Evolutionary conservation across 1,284 basidiomycete species (phyloP).

Genomic region (Apiotrichum laibachii): DNA sequence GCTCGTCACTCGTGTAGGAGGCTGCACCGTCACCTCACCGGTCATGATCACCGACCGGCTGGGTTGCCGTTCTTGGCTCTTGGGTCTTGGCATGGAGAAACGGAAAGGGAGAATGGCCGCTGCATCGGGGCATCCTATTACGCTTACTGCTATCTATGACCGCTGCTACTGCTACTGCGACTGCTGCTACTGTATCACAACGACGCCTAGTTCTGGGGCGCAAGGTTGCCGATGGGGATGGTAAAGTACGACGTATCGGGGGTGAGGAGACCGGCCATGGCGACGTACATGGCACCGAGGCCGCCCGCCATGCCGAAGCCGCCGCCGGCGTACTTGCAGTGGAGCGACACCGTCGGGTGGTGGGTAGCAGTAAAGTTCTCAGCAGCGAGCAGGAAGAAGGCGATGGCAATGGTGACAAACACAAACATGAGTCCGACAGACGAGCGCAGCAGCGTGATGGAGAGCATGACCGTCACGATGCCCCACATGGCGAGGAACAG

Average conservation of each 20-base stretch:
- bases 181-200: background rate
- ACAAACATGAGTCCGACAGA: constrained; percentile 47
- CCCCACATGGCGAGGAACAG: constrained; percentile 53
- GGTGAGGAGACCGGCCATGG: constrained; percentile 52
- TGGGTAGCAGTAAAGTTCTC: constrained; percentile 39
- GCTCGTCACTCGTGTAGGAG: too few relatives aligned
- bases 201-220: constrained; percentile 2
- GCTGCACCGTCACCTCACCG: too few relatives aligned
- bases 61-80: too few relatives aligned
- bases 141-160: too few relatives aligned
- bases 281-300: constrained; percentile 48
- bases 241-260: constrained; percentile 40
- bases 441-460: constrained; percentile 9
- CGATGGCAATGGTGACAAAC: constrained; percentile 66
- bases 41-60: too few relatives aligned
- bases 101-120: too few relatives aligned
- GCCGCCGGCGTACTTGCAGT: constrained; percentile 64
- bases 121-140: too few relatives aligned
- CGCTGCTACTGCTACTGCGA: too few relatives aligned
- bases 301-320: constrained; percentile 59
- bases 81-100: too few relatives aligned
- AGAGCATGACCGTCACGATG: constrained; percentile 21
- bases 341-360: background rate
- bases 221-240: constrained; percentile 48
- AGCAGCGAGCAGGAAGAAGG: constrained; percentile 53